Evolutionary conservation across 345 rosid species (phyloP).

Genomic region (Gossypium turneri): DNA sequence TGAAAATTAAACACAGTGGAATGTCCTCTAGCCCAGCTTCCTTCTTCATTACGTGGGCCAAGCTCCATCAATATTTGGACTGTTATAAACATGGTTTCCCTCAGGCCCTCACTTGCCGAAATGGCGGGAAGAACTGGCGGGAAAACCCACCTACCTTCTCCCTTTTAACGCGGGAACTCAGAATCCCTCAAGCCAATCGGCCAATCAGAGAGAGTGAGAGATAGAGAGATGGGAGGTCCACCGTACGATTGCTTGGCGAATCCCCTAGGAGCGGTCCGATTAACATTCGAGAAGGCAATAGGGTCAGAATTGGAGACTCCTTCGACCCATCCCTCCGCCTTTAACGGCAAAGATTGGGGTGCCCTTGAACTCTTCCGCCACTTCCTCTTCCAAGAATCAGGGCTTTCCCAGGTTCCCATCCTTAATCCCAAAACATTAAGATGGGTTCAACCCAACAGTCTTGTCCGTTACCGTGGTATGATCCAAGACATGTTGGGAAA

Average conservation of each 20-base stretch:
- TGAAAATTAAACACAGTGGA: no score
- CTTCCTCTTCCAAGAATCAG: constrained; percentile 59
- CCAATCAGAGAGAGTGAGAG: not conserved
- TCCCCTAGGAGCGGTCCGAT: constrained; percentile 87
- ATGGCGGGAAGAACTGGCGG: constrained; percentile 39
- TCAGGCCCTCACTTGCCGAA: not conserved
- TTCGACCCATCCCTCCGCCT: constrained; percentile 54
- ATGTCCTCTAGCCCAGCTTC: not conserved
- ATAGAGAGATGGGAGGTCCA: constrained; percentile 64
- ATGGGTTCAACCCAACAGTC: constrained; percentile 60
- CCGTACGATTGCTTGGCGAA: constrained; percentile 73
- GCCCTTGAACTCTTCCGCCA: constrained; percentile 71
- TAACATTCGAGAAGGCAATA: constrained; percentile 64
- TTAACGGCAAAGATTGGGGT: constrained; percentile 90
- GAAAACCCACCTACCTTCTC: not conserved
- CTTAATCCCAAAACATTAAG: constrained; percentile 44
- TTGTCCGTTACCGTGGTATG: constrained; percentile 90
- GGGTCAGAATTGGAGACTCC: constrained; percentile 52
- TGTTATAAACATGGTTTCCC: not conserved
- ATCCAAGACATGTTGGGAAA: constrained; percentile 96
- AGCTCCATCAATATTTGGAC: not conserved
- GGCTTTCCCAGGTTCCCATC: constrained; percentile 69
- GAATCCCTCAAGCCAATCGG: not conserved
- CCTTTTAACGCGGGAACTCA: constrained; percentile 6
- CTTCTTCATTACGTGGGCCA: not conserved